Conservation (phyloP, 1,139 yeast genomes). For the Candida smagusa region DNA sequence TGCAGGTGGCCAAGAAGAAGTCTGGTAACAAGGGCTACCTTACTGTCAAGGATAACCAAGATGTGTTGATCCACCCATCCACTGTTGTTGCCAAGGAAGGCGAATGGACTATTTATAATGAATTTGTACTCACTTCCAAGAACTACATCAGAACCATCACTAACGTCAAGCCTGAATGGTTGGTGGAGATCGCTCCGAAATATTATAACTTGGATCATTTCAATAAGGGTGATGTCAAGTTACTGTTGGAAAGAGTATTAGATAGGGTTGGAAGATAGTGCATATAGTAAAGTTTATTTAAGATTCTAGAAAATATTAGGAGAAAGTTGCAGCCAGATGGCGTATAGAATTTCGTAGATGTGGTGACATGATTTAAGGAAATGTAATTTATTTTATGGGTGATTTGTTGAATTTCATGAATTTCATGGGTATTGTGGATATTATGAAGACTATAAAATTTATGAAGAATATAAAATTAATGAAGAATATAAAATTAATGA, state of each 20-base stretch:
- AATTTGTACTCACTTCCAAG: slow-evolving; percentile 88
- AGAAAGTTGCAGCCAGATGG: no score
- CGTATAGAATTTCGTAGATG: no score
- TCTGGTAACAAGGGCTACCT: slow-evolving; percentile 71
- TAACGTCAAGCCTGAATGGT: slow-evolving; percentile 88
- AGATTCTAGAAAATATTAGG: no score
- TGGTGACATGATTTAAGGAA: no score
- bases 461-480: no score
- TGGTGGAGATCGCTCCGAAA: slow-evolving; percentile 77
- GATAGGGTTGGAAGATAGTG: background rate
- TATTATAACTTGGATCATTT: slow-evolving; percentile 76
- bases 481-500: no score
- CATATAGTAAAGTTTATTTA: no score
- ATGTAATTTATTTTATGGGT: no score
- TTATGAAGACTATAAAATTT: no score
- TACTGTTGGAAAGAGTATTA: slow-evolving; percentile 69
- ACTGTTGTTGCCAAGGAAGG: slow-evolving; percentile 82
- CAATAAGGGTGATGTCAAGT: slow-evolving; percentile 77
- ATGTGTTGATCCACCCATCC: slow-evolving; percentile 89
- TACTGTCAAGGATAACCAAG: slow-evolving; percentile 94
- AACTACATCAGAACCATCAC: slow-evolving; percentile 95
- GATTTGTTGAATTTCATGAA: no score
- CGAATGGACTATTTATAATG: slow-evolving; percentile 94
- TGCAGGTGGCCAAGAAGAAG: slow-evolving; percentile 93
- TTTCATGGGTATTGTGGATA: no score